Conservation (phyloP, 768 basidiomycete genomes). For the Rhodosporidiobolus sp. region DNA sequence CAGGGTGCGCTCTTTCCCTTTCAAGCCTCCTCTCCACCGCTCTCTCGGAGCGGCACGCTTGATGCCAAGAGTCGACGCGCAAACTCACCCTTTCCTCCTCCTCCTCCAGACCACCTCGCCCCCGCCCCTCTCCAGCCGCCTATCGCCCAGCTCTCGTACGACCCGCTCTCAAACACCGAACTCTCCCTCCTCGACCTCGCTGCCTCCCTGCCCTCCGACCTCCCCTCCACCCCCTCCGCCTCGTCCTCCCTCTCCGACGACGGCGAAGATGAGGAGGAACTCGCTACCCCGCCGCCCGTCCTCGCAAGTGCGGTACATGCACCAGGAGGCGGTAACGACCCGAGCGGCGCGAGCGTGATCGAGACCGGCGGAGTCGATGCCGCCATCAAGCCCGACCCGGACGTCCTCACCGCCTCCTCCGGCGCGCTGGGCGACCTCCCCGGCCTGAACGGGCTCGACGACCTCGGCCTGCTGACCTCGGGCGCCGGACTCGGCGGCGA, state of each 20-base stretch:
- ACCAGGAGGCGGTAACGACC: neutral
- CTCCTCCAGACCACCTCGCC: conserved; percentile 23
- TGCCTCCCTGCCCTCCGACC: conserved; percentile 4
- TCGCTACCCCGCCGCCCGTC: neutral
- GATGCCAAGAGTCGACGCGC: too few relatives aligned
- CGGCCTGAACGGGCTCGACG: neutral
- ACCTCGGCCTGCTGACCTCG: neutral
- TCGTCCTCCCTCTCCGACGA: neutral
- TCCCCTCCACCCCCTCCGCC: neutral
- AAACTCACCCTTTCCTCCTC: too few relatives aligned
- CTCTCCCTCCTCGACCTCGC: conserved; percentile 18
- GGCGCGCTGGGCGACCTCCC: conserved; percentile 2
- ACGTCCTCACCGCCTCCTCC: neutral
- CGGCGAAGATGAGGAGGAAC: conserved; percentile 1
- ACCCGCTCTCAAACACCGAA: conserved; percentile 5
- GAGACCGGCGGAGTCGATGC: too few relatives aligned
- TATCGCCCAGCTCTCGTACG: conserved; percentile 15
- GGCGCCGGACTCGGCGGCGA: neutral
- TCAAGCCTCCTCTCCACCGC: neutral
- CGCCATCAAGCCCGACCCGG: neutral
- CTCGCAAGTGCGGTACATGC: neutral
- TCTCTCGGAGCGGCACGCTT: neutral
- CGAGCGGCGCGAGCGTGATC: neutral
- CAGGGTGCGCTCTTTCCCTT: conserved; percentile 16
- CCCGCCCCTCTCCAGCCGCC: neutral